These are phyloP conservation scores for Fibroporia radiculosa DNA, from an alignment of 768 basidiomycete genomes.

Conservation along the genomic window DNA sequence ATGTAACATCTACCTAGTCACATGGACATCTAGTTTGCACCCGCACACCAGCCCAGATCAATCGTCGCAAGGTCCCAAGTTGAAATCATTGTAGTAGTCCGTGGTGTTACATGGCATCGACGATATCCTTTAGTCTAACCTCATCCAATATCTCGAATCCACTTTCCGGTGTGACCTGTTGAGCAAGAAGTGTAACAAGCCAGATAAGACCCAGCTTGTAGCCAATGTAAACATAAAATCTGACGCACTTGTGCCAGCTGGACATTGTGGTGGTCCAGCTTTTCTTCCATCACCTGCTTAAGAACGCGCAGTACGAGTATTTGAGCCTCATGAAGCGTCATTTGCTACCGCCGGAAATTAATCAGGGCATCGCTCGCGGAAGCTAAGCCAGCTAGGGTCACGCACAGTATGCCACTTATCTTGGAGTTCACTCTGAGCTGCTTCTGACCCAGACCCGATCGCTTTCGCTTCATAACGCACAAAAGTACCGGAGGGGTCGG, in stretches of 20 bases:
- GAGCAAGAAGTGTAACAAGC: too few relatives aligned
- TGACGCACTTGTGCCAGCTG: conserved; percentile 81
- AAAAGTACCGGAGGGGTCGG: conserved; percentile 97
- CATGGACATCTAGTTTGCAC: neutral
- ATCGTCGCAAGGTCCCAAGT: neutral
- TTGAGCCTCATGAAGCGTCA: conserved; percentile 86
- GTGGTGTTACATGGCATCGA: conserved; percentile 39
- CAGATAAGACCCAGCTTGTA: neutral
- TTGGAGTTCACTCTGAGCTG: conserved; percentile 93
- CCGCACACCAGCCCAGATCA: neutral
- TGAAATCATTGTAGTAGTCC: conserved; percentile 2
- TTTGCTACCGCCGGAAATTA: conserved; percentile 53
- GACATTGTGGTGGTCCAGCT: conserved; percentile 97
- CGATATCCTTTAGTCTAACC: conserved; percentile 69
- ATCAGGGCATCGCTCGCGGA: neutral
- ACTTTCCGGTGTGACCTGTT: conserved; percentile 66
- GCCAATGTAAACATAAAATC: neutral
- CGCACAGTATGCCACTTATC: conserved; percentile 93
- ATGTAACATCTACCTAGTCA: neutral
- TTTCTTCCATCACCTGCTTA: conserved; percentile 99
- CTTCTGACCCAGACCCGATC: conserved; percentile 96
- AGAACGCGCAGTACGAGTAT: conserved; percentile 78
- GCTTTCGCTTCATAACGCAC: conserved; percentile 97
- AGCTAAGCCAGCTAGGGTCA: neutral
- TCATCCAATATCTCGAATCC: conserved; percentile 93